Base-by-base conservation (phyloP, 2,329 filamentous ascomycete species). In the Trichoderma sp. region DNA sequence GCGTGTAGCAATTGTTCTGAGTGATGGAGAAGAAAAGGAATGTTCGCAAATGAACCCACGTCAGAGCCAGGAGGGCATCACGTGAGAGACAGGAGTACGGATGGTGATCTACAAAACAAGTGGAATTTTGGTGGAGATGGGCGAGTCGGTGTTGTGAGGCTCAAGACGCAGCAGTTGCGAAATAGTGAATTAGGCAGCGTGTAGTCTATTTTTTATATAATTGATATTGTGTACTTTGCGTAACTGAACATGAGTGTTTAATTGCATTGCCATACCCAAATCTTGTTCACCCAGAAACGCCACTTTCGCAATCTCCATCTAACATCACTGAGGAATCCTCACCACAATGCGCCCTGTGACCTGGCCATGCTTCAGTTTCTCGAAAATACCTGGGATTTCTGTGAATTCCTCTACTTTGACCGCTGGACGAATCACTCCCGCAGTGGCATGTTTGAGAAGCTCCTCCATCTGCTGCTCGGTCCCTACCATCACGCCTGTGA, bases 401-500 rank as follows among this genome's bases (percentile, higher is more conserved):
- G 46, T 32, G 46, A 68, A 68, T 16, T 43, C 66, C 14, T 68
- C 58, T 4, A 68, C 32, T n/a, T 61, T 49, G 16, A 68, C 28
- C 2, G 26, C 6, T 0, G 66, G 66, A 16, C 24, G 52, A 30
- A 69, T 69, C 16, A 30, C 16, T 1, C 70, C 69, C 11, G 49
- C 18, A 5, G 39, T 58, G 3, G 69, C 46, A n/a, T 69, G 55
- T 8, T 56, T 16, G 6, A 71, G 69, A 11, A 71, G 69, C 18
- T 70, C 59, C 4, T 37, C 63, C 69, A 71, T 70, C 66, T 70
- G 63, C 21, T 69, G 32, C 54, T 71, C 70, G 16, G 54, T 71
- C 18, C 70, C 70, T 18, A 68, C 68, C 30, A 69, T 69, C 24
- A 71, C 63, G 4, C 70, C 70, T 0, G 69, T 68, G 16, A 71